Base-by-base conservation (phyloP, 78 protist species). In the Chrysochromulina parva region DNA sequence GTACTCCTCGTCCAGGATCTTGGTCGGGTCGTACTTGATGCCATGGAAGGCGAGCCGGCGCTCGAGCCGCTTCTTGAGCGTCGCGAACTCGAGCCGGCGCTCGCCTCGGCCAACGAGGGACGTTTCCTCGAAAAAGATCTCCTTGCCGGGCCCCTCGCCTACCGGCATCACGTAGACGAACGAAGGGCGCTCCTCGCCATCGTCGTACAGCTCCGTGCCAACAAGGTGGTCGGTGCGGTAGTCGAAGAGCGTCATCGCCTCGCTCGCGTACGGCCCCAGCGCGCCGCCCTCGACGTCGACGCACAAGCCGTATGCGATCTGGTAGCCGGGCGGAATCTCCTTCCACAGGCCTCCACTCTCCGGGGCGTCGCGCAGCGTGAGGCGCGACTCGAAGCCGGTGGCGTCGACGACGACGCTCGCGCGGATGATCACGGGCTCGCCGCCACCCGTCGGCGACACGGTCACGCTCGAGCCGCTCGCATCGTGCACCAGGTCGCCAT, bases 351-450 rank as follows among this genome's bases (percentile, higher is more conserved):
- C 78, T 17, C 26, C 38, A 28, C 2, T 26, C 26, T 2, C 84
- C n/a, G 3, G 11, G 58, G 24, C 16, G 57, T 13, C 84, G 58
- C 84, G 84, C 24, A 1, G 10, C 38, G 55, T 50, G 19, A 74
- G 19, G 38, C 1, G 11, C 26, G 58, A 50, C 57, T 48, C 58
- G 14, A 50, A 74, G 28, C 84, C 84, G n/a, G 84, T 50, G 17
- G 84, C 84, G 84, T 74, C 84, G 58, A 74, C 84, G 26, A 74
- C 84, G 53, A 50, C 47, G 47, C 11, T 6, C 47, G 80, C 53
- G 28, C 28, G 53, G n/a, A 14, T 11, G 24, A 4, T 26, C 28
- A 6, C 9, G 71, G 11, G 28, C 28, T 28, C 71, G 22, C 22
- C 6, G 22, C 6, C 17, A 52, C 80, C 52, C 20, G 7, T 52